These are phyloP conservation scores for Xylaria sp. DNA, from an alignment of 495 filamentous ascomycete genomes.

Conservation along the genomic window DNA sequence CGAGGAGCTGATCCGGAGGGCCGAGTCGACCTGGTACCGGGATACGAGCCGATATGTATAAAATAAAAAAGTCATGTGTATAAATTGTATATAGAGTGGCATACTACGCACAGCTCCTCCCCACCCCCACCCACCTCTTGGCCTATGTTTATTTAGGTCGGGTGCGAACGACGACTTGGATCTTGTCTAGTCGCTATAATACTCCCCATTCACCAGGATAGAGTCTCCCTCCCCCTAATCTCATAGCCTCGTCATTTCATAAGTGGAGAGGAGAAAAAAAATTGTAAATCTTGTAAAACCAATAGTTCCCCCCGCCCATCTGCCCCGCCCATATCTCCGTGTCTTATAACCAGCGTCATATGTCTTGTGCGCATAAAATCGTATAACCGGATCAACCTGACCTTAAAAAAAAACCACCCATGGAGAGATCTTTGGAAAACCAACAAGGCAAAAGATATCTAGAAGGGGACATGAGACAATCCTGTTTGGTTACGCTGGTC, in stretches of 20 bases:
- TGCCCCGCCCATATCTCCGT: conserved; percentile 1
- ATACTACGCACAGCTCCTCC: conserved; percentile 12
- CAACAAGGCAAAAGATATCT: background rate
- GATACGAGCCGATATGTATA: conserved; percentile 22
- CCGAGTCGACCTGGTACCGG: conserved; percentile 67
- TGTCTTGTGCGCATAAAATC: background rate
- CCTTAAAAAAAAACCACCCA: background rate
- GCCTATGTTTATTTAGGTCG: background rate
- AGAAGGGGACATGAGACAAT: background rate
- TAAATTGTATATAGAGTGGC: conserved; percentile 9
- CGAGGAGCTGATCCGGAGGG: conserved; percentile 84
- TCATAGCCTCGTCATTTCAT: conserved; percentile 20
- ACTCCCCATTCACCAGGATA: conserved; percentile 10
- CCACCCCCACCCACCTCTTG: conserved; percentile 2
- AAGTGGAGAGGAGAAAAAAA: conserved; percentile 23
- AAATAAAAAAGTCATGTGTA: background rate
- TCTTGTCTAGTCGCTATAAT: background rate
- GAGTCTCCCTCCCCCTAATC: conserved; percentile 13
- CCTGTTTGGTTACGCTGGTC: conserved; percentile 44
- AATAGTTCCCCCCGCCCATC: background rate
- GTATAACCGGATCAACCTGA: background rate
- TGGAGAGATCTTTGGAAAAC: background rate
- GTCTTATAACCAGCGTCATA: background rate
- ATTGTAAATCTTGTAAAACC: background rate
- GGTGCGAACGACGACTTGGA: conserved; percentile 8